Conservation (phyloP, 257 asterid species). For the Lavandula angustifolia region DNA sequence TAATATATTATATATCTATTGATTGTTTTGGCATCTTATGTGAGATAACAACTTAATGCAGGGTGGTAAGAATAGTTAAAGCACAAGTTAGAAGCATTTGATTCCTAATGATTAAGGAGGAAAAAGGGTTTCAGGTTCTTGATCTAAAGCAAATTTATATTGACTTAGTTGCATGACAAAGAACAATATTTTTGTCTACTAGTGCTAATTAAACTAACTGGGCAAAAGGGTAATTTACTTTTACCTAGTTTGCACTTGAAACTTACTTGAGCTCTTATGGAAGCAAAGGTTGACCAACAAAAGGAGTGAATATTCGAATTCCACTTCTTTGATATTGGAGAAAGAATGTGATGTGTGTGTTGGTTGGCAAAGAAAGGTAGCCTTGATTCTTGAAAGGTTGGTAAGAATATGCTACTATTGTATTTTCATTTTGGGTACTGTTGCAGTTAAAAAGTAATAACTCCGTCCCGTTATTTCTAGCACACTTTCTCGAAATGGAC, state of each 20-base stretch:
- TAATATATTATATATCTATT: conserved; percentile 9
- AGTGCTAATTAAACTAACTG: not conserved
- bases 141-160: conserved; percentile 25
- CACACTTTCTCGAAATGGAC: too few species aligned
- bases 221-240: not conserved
- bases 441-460: not conserved
- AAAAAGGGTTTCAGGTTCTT: conserved; percentile 21
- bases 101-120: conserved; percentile 34
- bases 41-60: conserved; percentile 21
- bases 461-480: too few species aligned
- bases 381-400: conserved; percentile 28
- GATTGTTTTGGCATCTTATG: conserved; percentile 38
- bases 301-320: not conserved
- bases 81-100: conserved; percentile 34
- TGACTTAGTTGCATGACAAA: conserved; percentile 11
- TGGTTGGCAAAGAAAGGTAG: conserved; percentile 41
- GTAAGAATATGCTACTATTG: conserved; percentile 26
- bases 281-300: not conserved
- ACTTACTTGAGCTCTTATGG: not conserved
- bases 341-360: conserved; percentile 26
- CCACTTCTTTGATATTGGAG: not conserved
- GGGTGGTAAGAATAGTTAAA: conserved; percentile 28
- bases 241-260: not conserved
- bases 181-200: conserved; percentile 10
- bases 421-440: not conserved